Conservation (phyloP, 2,329 filamentous ascomycete species). For the Colletotrichum orbiculare region DNA sequence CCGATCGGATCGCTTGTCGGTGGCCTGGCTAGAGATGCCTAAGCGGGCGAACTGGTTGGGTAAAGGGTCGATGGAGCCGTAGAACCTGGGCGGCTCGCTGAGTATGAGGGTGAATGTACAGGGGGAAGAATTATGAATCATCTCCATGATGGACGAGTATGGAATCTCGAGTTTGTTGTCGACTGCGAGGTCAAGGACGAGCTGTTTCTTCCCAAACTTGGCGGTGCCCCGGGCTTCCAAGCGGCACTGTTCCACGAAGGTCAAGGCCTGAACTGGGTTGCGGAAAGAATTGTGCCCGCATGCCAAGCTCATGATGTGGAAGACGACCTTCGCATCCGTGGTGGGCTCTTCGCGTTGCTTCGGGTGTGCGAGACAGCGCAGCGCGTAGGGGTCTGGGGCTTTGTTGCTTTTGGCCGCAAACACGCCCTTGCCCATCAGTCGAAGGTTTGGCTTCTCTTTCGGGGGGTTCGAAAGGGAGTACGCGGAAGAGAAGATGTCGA, state of each 20-base stretch:
- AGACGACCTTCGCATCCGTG: conserved; percentile 38
- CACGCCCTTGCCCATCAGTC: conserved; percentile 44
- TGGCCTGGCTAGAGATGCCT: background rate
- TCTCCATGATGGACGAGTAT: conserved; percentile 59
- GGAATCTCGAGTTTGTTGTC: conserved; percentile 51
- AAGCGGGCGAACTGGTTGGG: conserved; percentile 1
- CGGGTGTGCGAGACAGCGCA: conserved; percentile 48
- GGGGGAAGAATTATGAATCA: conserved; percentile 51
- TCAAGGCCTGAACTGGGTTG: conserved; percentile 43
- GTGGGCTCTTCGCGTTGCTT: conserved; percentile 38
- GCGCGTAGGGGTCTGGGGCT: conserved; percentile 46
- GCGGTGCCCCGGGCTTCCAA: conserved; percentile 48
- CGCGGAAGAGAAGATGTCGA: too few relatives aligned
- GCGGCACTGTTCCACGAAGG: conserved; percentile 56
- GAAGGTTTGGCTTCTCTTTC: conserved; percentile 43
- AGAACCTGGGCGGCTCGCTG: conserved; percentile 62
- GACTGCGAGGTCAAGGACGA: conserved; percentile 52
- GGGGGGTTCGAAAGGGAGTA: too few relatives aligned
- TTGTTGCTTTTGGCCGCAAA: conserved; percentile 49
- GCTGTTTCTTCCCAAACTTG: conserved; percentile 55
- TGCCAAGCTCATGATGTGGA: conserved; percentile 39
- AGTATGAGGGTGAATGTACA: conserved; percentile 62
- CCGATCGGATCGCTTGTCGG: conserved; percentile 2
- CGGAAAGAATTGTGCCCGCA: conserved; percentile 62
- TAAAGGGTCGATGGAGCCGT: conserved; percentile 38